Conservation (phyloP, 768 basidiomycete genomes). For the Lactarius pseudohatsudake region DNA sequence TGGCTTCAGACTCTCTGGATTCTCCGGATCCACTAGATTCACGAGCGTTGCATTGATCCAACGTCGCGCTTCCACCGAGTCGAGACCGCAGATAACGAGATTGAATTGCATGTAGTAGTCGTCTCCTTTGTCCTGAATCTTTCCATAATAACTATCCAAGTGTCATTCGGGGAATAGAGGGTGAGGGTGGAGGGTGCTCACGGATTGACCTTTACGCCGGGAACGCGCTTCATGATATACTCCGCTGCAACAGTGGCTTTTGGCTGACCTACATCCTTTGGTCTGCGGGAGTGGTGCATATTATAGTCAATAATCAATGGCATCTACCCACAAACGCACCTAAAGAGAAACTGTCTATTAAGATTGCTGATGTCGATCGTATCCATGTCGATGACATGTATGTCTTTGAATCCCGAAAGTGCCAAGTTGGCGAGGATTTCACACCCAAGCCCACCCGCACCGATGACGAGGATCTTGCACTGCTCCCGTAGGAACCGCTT, state of each 20-base stretch:
- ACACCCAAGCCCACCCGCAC: slow-evolving; percentile 95
- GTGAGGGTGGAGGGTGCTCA: slow-evolving; percentile 44
- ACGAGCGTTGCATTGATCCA: slow-evolving; percentile 99
- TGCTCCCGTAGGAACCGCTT: slow-evolving; percentile 81
- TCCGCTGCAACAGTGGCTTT: slow-evolving; percentile 95
- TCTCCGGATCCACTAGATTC: slow-evolving; percentile 89
- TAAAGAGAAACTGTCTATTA: slow-evolving; percentile 96
- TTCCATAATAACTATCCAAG: slow-evolving; percentile 77
- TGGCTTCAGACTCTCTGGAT: slow-evolving; percentile 91
- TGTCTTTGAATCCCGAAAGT: slow-evolving; percentile 94
- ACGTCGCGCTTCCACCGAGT: slow-evolving; percentile 93
- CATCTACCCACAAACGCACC: slow-evolving; percentile 48
- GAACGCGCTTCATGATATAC: slow-evolving; percentile 95
- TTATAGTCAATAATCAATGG: background rate
- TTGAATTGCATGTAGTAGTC: slow-evolving; percentile 97
- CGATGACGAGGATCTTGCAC: slow-evolving; percentile 95
- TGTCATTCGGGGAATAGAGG: slow-evolving; percentile 11
- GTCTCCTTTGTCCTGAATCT: slow-evolving; percentile 97
- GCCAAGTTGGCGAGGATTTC: slow-evolving; percentile 98
- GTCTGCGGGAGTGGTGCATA: slow-evolving; percentile 44
- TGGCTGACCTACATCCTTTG: slow-evolving; percentile 87
- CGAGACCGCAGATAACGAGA: slow-evolving; percentile 94
- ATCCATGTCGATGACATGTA: slow-evolving; percentile 99
- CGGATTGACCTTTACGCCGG: slow-evolving; percentile 96
- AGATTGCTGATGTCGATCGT: slow-evolving; percentile 99